A percentile compares a stretch with the other conserved stretches of the same genome.
These are phyloP conservation scores for Coemansia sp. DNA, from an alignment of 192 early-diverging fungal genomes.

Conservation along the genomic window DNA sequence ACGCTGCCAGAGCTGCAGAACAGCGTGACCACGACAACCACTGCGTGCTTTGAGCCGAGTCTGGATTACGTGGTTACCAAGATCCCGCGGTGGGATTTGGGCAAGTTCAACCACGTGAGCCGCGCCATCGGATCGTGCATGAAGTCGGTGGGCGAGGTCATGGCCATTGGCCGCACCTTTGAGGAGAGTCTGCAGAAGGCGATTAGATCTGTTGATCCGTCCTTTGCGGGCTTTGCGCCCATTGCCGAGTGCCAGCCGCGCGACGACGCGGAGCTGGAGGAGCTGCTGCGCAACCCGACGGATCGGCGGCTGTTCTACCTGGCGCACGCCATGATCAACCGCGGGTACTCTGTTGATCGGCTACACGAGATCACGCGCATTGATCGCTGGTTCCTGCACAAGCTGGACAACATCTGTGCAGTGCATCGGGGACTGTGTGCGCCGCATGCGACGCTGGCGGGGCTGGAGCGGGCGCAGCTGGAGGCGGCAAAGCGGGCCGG, in stretches of 20 bases:
- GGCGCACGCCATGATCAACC: slow-evolving; percentile 76
- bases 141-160: slow-evolving; percentile 98
- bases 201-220: slow-evolving; percentile 88
- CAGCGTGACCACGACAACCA: slow-evolving; percentile 87
- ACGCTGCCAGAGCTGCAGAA: slow-evolving; percentile 85
- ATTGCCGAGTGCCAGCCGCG: slow-evolving; percentile 16
- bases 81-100: slow-evolving; percentile 97
- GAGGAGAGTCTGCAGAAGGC: slow-evolving; percentile 97
- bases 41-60: slow-evolving; percentile 95
- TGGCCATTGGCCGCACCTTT: slow-evolving; percentile 96
- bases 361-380: slow-evolving; percentile 81
- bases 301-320: slow-evolving; percentile 81
- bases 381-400: slow-evolving; percentile 88
- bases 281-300: slow-evolving; percentile 63
- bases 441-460: slow-evolving; percentile 56
- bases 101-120: slow-evolving; percentile 88
- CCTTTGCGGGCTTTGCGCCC: slow-evolving; percentile 81
- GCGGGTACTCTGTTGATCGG: slow-evolving; percentile 69
- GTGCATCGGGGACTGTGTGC: slow-evolving; percentile 47
- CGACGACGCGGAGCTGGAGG: slow-evolving; percentile 56
- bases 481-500: slow-evolving; percentile 78
- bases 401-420: slow-evolving; percentile 76
- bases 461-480: slow-evolving; percentile 54
- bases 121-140: slow-evolving; percentile 82
- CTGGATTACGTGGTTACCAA: slow-evolving; percentile 95